These are phyloP conservation scores for Papiliotrema nemorosa DNA, from an alignment of 1,284 basidiomycete genomes.

Conservation along the genomic window DNA sequence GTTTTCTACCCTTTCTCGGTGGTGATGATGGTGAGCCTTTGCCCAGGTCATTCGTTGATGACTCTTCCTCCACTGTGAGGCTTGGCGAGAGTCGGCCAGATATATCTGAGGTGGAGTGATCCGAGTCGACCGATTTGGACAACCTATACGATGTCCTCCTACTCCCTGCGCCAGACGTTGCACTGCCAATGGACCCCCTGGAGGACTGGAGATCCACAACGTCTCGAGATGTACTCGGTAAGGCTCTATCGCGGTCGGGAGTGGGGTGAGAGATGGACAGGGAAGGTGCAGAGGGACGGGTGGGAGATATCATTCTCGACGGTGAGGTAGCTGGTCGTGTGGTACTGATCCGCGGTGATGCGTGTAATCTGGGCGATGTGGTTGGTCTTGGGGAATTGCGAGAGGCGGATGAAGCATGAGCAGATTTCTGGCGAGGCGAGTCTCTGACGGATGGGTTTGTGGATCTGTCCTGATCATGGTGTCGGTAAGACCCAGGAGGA, in stretches of 20 bases:
- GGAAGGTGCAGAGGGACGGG: constrained; percentile 2
- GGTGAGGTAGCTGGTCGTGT: background rate
- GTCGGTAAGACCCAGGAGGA: background rate
- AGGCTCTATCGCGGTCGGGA: constrained; percentile 3
- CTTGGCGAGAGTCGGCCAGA: too few species aligned
- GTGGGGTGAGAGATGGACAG: constrained; percentile 12
- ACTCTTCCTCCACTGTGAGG: background rate
- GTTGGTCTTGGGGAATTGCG: too few species aligned
- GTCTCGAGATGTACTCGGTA: background rate
- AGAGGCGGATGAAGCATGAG: too few species aligned
- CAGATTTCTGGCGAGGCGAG: too few species aligned
- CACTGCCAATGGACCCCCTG: background rate
- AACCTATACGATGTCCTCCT: constrained; percentile 14
- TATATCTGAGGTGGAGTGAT: too few species aligned
- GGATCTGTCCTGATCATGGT: too few species aligned
- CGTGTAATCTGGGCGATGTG: background rate
- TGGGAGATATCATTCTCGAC: constrained; percentile 2
- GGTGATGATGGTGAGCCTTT: too few species aligned
- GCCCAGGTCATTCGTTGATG: too few species aligned
- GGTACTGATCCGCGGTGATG: too few species aligned
- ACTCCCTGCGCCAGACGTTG: background rate
- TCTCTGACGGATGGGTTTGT: too few species aligned
- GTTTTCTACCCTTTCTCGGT: too few species aligned
- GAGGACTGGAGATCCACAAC: background rate
- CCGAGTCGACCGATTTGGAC: constrained; percentile 1